Conservation (phyloP, 805 yeast genomes). For the Nakazawaea sp. region DNA sequence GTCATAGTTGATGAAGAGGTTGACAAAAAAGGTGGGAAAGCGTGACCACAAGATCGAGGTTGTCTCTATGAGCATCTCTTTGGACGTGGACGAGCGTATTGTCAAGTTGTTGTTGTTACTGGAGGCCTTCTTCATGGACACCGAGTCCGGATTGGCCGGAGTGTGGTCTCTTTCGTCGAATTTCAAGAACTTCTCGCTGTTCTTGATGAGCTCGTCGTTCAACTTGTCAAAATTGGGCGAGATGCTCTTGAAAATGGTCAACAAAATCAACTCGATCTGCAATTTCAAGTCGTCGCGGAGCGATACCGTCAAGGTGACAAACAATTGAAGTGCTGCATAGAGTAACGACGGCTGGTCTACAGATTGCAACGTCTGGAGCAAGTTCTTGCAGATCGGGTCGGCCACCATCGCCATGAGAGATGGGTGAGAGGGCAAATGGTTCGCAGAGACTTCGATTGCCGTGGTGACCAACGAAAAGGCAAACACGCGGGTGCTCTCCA, state of each 20-base stretch:
- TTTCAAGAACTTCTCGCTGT: conserved; percentile 21
- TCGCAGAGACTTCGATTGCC: conserved; percentile 78
- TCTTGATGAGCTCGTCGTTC: conserved; percentile 19
- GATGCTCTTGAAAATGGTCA: conserved; percentile 47
- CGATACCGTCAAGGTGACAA: conserved; percentile 64
- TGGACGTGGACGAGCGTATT: conserved; percentile 34
- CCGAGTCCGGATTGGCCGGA: conserved; percentile 11
- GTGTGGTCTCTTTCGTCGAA: conserved; percentile 18
- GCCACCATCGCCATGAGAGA: conserved; percentile 61
- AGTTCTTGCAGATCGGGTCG: conserved; percentile 79
- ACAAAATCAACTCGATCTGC: conserved; percentile 72
- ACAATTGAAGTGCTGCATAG: conserved; percentile 68
- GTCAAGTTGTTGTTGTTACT: neutral
- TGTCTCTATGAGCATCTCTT: conserved; percentile 82
- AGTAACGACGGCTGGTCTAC: conserved; percentile 67
- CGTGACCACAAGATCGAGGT: conserved; percentile 78
- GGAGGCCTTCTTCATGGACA: conserved; percentile 27
- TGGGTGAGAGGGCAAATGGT: conserved; percentile 51
- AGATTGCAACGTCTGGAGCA: conserved; percentile 71
- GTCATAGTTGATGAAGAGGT: conserved; percentile 76
- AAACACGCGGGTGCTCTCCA: conserved; percentile 80
- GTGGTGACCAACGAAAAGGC: conserved; percentile 71
- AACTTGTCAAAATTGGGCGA: conserved; percentile 19
- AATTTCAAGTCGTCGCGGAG: conserved; percentile 61
- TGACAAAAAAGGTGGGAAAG: conserved; percentile 69